phyloP scores from a whole-genome alignment of 208 protist genomes.

The Herpetomonas tarakana region DNA sequence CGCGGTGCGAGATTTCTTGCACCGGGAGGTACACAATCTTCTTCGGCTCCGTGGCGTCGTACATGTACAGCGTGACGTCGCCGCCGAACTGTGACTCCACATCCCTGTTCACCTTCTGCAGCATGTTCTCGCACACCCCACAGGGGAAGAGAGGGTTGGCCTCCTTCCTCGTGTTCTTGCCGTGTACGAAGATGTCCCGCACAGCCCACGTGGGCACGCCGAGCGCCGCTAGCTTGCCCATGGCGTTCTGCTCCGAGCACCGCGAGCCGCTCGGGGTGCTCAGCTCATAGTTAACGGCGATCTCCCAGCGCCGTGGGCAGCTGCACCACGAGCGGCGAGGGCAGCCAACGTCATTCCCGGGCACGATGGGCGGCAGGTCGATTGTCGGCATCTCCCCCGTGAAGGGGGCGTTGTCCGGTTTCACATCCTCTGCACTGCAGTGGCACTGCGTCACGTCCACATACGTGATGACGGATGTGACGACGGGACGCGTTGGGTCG shows the following conservation, averaged over 20 bases:
- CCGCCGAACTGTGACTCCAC: constrained; percentile 59
- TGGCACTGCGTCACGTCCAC: constrained; percentile 61
- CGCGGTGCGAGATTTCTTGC: constrained; percentile 79
- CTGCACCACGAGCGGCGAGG: constrained; percentile 67
- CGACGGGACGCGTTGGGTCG: constrained; percentile 69
- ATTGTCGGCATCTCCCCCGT: constrained; percentile 4
- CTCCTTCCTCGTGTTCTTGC: constrained; percentile 58
- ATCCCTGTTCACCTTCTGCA: constrained; percentile 79
- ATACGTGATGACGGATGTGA: constrained; percentile 87
- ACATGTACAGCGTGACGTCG: constrained; percentile 87
- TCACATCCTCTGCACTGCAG: constrained; percentile 27
- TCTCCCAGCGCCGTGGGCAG: constrained; percentile 59
- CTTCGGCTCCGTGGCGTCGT: constrained; percentile 70
- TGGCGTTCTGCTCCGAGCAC: constrained; percentile 89
- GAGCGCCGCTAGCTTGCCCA: constrained; percentile 76
- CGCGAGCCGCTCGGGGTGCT: constrained; percentile 87
- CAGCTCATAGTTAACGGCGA: constrained; percentile 90
- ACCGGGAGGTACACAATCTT: constrained; percentile 82
- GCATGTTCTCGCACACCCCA: constrained; percentile 90
- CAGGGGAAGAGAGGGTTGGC: constrained; percentile 89
- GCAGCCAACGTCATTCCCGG: constrained; percentile 24
- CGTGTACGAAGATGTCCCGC: constrained; percentile 86
- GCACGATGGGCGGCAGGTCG: constrained; percentile 6
- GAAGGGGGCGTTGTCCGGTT: not conserved
- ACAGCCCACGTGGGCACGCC: constrained; percentile 76